These are phyloP conservation scores for Cinchona pubescens DNA, from an alignment of 257 asterid species.

Conservation along the genomic window DNA sequence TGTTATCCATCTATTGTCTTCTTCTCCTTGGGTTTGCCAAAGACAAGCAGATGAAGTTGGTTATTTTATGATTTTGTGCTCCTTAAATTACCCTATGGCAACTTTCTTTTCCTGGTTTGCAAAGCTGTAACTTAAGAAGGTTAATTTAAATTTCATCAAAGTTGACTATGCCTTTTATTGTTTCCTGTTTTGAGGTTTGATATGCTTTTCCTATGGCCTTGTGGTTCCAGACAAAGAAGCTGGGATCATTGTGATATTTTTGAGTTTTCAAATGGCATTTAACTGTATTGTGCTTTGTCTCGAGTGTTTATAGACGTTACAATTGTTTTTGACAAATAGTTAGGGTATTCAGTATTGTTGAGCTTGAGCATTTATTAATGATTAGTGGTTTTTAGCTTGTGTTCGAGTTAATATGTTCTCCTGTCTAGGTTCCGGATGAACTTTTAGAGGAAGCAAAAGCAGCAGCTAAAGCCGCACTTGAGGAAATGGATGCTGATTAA, in stretches of 20 bases:
- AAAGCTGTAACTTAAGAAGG: background rate
- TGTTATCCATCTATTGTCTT: background rate
- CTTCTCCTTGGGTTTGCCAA: background rate
- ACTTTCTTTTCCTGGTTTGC: background rate
- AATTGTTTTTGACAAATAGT: background rate
- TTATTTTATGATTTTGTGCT: too few relatives aligned
- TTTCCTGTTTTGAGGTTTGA: background rate
- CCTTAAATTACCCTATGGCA: too few relatives aligned
- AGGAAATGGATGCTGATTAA: constrained; percentile 96
- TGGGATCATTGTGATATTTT: background rate
- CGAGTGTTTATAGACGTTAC: background rate
- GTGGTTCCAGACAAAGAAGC: background rate
- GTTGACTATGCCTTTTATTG: background rate
- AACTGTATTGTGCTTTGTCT: background rate
- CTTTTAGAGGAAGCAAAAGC: constrained; percentile 81
- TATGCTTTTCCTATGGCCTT: background rate
- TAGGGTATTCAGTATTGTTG: background rate
- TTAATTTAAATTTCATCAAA: too few relatives aligned
- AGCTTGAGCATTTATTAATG: background rate
- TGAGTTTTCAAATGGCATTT: background rate
- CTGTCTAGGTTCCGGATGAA: constrained; percentile 68
- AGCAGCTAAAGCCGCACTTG: constrained; percentile 94
- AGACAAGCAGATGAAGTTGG: background rate
- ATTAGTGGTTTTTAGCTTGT: background rate
- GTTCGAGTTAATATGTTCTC: too few relatives aligned